Percentiles rank a stretch among this genome's conserved stretches.
These are phyloP conservation scores for Penicillium griseofulvum DNA, from an alignment of 2,329 filamentous ascomycete genomes.

Conservation along the genomic window DNA sequence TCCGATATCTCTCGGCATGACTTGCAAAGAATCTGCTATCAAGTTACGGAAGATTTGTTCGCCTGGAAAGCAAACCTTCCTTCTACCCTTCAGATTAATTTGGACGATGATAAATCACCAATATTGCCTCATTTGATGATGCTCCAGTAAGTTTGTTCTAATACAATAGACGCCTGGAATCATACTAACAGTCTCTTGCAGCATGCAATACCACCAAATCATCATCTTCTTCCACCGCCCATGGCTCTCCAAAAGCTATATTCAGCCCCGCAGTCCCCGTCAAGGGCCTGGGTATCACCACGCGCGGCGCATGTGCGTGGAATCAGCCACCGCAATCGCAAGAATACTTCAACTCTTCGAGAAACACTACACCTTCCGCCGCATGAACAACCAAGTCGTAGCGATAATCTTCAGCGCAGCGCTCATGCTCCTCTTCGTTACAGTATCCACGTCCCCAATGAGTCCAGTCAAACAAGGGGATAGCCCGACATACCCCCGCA, in stretches of 20 bases:
- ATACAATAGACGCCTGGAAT: not conserved
- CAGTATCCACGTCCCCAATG: slow-evolving; percentile 33
- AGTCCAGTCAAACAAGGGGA: slow-evolving; percentile 22
- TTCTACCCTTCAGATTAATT: slow-evolving; percentile 36
- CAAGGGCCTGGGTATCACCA: slow-evolving; percentile 47
- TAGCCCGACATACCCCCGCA: slow-evolving; percentile 22
- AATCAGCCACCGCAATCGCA: slow-evolving; percentile 43
- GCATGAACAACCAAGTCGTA: slow-evolving; percentile 46
- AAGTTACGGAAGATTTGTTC: slow-evolving; percentile 39
- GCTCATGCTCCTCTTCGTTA: slow-evolving; percentile 41
- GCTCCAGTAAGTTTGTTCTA: slow-evolving; percentile 34
- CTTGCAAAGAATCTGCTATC: slow-evolving; percentile 35
- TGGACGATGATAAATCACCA: slow-evolving; percentile 33
- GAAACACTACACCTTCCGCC: slow-evolving; percentile 42
- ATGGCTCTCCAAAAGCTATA: slow-evolving; percentile 44
- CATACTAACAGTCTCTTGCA: slow-evolving; percentile 13
- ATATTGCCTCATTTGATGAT: slow-evolving; percentile 43
- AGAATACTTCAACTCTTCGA: slow-evolving; percentile 43
- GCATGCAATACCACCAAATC: slow-evolving; percentile 47
- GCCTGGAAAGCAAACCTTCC: slow-evolving; percentile 44
- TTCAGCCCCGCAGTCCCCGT: slow-evolving; percentile 41
- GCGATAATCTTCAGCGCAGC: slow-evolving; percentile 47
- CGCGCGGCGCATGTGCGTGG: slow-evolving; percentile 45
- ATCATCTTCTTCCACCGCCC: slow-evolving; percentile 47
- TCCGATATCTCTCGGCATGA: slow-evolving; percentile 40